Conservation (phyloP, 2,329 filamentous ascomycete genomes). For the Cercospora zeae-maydis region DNA sequence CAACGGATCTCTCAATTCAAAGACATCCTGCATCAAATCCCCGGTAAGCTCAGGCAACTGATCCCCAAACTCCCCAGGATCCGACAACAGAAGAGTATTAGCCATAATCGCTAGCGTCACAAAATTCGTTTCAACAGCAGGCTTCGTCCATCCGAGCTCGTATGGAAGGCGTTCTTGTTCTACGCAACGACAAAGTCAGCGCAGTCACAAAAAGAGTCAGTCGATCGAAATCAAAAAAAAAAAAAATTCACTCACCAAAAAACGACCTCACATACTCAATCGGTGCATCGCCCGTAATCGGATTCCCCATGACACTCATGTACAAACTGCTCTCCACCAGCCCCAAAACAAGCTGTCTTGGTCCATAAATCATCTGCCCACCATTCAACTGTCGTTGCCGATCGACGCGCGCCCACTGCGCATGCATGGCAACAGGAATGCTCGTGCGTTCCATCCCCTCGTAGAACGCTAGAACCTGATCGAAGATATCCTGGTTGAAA, state of each 20-base stretch:
- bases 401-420: constrained; percentile 33
- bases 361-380: constrained; percentile 33
- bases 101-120: constrained; percentile 23
- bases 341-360: constrained; percentile 34
- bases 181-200: neutral
- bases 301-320: constrained; percentile 35
- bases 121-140: constrained; percentile 22
- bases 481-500: constrained; percentile 37
- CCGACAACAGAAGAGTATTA: constrained; percentile 18
- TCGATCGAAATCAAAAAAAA: no score
- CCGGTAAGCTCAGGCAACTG: constrained; percentile 14
- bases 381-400: constrained; percentile 28
- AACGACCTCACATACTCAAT: constrained; percentile 18
- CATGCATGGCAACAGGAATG: constrained; percentile 30
- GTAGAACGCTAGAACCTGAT: constrained; percentile 31
- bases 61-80: constrained; percentile 20
- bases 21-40: neutral
- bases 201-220: no score
- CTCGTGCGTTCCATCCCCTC: constrained; percentile 27
- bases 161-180: constrained; percentile 38
- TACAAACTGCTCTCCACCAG: constrained; percentile 40
- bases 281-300: constrained; percentile 15
- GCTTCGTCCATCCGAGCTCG: constrained; percentile 35
- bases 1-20: constrained; percentile 1
- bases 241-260: constrained; percentile 19